Percentiles rank a stretch among this genome's conserved stretches.
phyloP scores from a whole-genome alignment of 176 grass and related monocot species.

The Secale cereale region DNA sequence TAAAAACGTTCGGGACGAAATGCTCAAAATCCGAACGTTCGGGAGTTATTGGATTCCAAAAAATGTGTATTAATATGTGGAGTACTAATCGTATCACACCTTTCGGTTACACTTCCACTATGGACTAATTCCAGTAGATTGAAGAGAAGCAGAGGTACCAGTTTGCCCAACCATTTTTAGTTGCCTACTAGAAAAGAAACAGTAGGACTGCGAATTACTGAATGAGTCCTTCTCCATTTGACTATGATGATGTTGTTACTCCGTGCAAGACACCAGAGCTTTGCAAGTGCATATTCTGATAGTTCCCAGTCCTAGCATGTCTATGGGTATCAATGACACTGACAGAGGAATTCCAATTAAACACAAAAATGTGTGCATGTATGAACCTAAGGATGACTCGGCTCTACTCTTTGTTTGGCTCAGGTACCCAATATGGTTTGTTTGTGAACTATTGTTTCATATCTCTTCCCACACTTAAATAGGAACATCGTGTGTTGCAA shows the following conservation, averaged over 20 bases:
- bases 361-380: not conserved
- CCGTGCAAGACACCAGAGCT: not conserved
- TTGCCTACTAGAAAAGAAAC: no score
- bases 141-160: fast-evolving
- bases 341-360: not conserved
- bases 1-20: no score
- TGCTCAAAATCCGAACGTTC: no score
- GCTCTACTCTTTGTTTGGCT: not conserved
- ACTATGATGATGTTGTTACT: not conserved
- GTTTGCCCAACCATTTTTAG: no score
- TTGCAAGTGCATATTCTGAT: not conserved
- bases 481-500: not conserved
- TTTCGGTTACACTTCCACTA: no score
- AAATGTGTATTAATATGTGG: no score
- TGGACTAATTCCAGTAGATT: no score
- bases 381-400: not conserved
- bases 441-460: not conserved
- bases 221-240: not conserved
- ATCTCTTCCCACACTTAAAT: not conserved
- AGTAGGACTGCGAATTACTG: not conserved
- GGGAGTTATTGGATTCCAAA: no score
- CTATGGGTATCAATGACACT: not conserved
- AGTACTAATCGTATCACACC: no score
- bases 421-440: not conserved
- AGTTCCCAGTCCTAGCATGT: not conserved